Percentiles rank a stretch among this genome's conserved stretches.
Conservation (phyloP, 805 yeast genomes). For the Pichia manshurica region DNA sequence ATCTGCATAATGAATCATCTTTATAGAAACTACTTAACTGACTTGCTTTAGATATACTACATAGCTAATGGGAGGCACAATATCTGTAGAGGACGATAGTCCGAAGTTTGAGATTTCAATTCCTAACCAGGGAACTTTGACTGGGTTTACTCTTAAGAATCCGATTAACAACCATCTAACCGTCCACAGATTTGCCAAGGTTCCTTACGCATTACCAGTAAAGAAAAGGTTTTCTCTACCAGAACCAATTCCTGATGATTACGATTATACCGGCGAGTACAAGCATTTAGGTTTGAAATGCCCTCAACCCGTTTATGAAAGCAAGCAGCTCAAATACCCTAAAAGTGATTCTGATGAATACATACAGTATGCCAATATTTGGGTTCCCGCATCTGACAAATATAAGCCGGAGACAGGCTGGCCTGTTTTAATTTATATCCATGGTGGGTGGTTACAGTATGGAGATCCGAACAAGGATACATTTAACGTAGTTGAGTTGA, state of each 20-base stretch:
- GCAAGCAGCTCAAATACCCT: slow-evolving; percentile 19
- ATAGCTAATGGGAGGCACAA: background rate
- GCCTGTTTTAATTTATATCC: slow-evolving; percentile 38
- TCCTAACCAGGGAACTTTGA: slow-evolving; percentile 27
- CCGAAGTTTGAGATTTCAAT: slow-evolving; percentile 6
- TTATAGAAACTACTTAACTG: too few species aligned
- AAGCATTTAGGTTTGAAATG: slow-evolving; percentile 30
- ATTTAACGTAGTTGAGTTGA: slow-evolving; percentile 22
- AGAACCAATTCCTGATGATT: slow-evolving; percentile 28
- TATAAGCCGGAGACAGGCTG: slow-evolving; percentile 34
- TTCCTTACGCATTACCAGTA: slow-evolving; percentile 31
- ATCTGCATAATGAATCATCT: too few species aligned
- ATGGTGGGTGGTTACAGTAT: slow-evolving; percentile 41
- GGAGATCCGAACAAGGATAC: slow-evolving; percentile 26
- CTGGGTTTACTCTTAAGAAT: slow-evolving; percentile 23
- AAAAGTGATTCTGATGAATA: slow-evolving; percentile 31
- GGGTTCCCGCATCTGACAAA: slow-evolving; percentile 32
- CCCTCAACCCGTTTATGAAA: slow-evolving; percentile 35
- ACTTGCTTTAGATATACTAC: too few species aligned
- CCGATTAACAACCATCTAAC: slow-evolving; percentile 16
- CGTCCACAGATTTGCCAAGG: slow-evolving; percentile 26
- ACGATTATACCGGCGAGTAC: slow-evolving; percentile 36
- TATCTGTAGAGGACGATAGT: background rate
- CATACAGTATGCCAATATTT: slow-evolving; percentile 33
- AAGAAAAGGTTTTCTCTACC: slow-evolving; percentile 30